A percentile compares a stretch with the other conserved stretches of the same genome.
Evolutionary conservation across 2,329 filamentous ascomycete species (phyloP).

Genomic region (Alternaria ventricosa): DNA sequence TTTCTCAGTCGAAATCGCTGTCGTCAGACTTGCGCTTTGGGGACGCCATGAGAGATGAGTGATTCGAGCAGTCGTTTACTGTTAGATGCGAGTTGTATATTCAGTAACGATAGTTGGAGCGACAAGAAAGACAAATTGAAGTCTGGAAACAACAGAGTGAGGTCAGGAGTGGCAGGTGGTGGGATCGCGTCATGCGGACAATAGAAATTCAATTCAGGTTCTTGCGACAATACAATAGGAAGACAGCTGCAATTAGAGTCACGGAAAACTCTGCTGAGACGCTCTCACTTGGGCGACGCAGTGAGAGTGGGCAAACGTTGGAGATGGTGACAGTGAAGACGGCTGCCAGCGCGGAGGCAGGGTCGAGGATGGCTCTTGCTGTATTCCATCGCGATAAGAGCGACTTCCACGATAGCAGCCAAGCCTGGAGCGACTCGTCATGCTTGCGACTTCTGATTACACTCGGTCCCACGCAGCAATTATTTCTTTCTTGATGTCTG

Average conservation of each 20-base stretch:
- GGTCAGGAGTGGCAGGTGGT: not conserved
- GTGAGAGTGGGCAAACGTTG: not conserved
- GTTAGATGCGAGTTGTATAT: not conserved
- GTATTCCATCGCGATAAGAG: not conserved
- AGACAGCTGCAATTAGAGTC: not conserved
- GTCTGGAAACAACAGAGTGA: not conserved
- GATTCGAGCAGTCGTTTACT: not conserved
- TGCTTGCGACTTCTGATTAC: not conserved
- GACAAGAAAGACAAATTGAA: not conserved
- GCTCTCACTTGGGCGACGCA: not conserved
- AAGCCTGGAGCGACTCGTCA: not conserved
- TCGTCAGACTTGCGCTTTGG: not conserved
- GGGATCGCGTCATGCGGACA: not conserved
- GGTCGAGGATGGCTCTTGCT: not conserved
- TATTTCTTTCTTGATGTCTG: not conserved
- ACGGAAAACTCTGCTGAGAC: not conserved
- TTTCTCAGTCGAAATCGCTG: not conserved
- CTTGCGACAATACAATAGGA: not conserved
- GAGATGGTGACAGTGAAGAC: constrained; percentile 12
- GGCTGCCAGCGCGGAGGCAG: not conserved
- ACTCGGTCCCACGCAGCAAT: not conserved
- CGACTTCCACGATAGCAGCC: not conserved
- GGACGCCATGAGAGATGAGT: not conserved
- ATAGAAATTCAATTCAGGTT: not conserved
- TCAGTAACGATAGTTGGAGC: not conserved